These are phyloP conservation scores for Chalara sp. DNA, from an alignment of 2,329 filamentous ascomycete genomes.

Conservation along the genomic window DNA sequence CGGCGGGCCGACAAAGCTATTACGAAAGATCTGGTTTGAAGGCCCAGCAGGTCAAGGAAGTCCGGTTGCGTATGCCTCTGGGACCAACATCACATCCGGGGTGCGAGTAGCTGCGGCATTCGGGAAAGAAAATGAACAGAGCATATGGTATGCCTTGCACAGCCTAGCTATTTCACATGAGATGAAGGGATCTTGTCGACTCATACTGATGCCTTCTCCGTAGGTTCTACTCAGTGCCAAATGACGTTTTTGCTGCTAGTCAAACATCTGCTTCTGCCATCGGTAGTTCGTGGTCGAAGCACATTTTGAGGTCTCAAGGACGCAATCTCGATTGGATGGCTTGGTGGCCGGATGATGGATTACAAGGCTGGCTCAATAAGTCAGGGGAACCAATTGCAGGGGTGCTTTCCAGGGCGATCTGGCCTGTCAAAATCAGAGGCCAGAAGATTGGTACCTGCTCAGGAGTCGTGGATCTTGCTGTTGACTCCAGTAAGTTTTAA, in stretches of 20 bases:
- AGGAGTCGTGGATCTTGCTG: conserved; percentile 41
- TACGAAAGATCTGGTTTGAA: conserved; percentile 49
- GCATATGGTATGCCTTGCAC: conserved; percentile 35
- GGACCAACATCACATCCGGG: conserved; percentile 49
- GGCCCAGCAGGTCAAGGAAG: conserved; percentile 24
- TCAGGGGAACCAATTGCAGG: conserved; percentile 14
- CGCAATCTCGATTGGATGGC: conserved; percentile 25
- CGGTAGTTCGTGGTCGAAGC: conserved; percentile 8
- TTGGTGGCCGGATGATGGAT: conserved; percentile 32
- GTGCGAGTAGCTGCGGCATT: conserved; percentile 53
- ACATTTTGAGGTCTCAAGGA: neutral
- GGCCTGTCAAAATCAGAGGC: conserved; percentile 44
- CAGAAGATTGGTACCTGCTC: conserved; percentile 39
- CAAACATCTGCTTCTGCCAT: conserved; percentile 9
- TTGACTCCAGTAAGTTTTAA: conserved; percentile 31
- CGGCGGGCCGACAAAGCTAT: conserved; percentile 46
- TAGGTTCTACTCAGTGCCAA: conserved; percentile 52
- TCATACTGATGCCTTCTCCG: neutral
- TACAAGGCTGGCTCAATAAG: conserved; percentile 29
- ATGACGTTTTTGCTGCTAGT: conserved; percentile 43
- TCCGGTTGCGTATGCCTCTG: conserved; percentile 48
- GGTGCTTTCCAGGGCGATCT: conserved; percentile 25
- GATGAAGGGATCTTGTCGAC: neutral
- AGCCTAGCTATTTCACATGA: neutral
- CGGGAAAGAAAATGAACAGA: conserved; percentile 32